Percentiles rank a stretch among this genome's conserved stretches.
These are phyloP conservation scores for Rubia tinctorum DNA, from an alignment of 305 asterid genomes.

Conservation along the genomic window DNA sequence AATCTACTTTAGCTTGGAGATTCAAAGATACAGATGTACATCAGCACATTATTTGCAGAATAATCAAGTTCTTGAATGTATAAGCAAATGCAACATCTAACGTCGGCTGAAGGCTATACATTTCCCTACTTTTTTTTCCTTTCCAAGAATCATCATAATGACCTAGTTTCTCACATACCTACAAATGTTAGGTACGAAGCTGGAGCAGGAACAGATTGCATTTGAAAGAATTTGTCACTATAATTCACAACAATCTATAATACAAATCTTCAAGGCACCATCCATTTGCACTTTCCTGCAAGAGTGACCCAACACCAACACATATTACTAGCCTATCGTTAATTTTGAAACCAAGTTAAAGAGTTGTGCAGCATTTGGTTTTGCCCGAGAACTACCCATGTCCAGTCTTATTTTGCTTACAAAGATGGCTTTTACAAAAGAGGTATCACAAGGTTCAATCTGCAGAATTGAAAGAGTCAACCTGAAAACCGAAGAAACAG, in stretches of 20 bases:
- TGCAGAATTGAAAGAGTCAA: neutral
- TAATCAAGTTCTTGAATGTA: constrained; percentile 5
- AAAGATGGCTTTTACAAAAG: neutral
- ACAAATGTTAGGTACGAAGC: neutral
- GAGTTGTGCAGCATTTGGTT: neutral
- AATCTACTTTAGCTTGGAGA: neutral
- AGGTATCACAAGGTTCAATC: constrained; percentile 5
- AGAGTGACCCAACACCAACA: constrained; percentile 9
- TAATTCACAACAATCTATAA: constrained; percentile 14
- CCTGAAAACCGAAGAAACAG: constrained; percentile 1
- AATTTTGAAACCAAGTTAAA: neutral
- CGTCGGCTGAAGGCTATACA: constrained; percentile 2
- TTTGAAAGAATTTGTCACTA: constrained; percentile 9
- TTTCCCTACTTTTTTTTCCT: neutral
- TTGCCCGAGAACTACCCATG: neutral
- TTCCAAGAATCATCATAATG: constrained; percentile 8
- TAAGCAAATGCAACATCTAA: neutral
- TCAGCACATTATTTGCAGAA: neutral
- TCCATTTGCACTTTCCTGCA: constrained; percentile 8
- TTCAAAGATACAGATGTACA: neutral
- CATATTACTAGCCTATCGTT: neutral
- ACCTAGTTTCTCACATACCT: constrained; percentile 11
- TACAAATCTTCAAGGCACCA: constrained; percentile 6
- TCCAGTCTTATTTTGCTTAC: neutral
- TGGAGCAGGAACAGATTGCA: constrained; percentile 5